Evolutionary conservation across 2,329 filamentous ascomycete genomes (phyloP), one percentile per base, ranked within the genome.

Genomic region (Magnaporthiopsis poae): DNA sequence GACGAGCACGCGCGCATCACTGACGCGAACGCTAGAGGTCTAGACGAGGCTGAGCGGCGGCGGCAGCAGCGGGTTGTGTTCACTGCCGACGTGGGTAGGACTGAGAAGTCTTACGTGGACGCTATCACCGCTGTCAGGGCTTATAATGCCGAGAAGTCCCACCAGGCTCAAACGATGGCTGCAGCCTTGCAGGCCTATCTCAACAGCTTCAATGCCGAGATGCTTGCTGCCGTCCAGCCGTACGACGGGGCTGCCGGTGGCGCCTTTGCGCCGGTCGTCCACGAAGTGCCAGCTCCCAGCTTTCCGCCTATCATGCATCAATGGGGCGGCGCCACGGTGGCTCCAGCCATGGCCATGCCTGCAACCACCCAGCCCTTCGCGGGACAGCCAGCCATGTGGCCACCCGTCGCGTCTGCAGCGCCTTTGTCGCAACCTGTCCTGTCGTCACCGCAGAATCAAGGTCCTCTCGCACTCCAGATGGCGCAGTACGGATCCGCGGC

Each of bases 1-100:
- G 87, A 86, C 70, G 90, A 92, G 75, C 83, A 90, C 70, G 86
- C 87, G 66, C 87, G 87, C 71, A 87, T 92, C 71, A 82, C 84
- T 31, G 86, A 89, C 71, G 89, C 89, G 71, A 90, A 90, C 74
- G 82, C 81, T 64, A 83, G 87, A 63, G 86, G 86, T 0, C 79
- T 88, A 27, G 83, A 87, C 69, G 87, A 88, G 73, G 88, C 86
- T 66, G 86, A 87, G 70, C 82, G 84, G 12, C 81, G 82, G 59
- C 80, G 80, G 13, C 83, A 85, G 71, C 81, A 84, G 66, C 80
- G 81, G 4, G 75, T 75, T 27, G 74, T 75, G 1, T 81, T 82
- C 70, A 76, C 84, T 67, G 77, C 79, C 35, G 81, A 85, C 46
- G 78, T 80, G 4, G 71, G 72, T 13, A 78, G 77, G 27, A 77